Conservation (phyloP, 805 yeast genomes). For the Candida insectalens region DNA sequence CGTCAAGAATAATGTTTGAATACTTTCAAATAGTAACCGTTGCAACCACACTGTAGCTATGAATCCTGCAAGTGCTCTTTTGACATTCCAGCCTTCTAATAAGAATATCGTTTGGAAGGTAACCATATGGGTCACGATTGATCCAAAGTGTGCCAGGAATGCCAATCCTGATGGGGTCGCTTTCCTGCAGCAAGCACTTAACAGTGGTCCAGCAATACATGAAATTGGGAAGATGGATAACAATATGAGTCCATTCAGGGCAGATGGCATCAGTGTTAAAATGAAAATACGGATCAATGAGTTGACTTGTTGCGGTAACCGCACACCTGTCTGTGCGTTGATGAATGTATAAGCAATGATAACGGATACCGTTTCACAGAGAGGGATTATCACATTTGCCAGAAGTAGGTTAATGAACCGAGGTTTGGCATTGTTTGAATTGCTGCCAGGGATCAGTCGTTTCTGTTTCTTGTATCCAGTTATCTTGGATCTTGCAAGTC, state of each 20-base stretch:
- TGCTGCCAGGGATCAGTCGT: slow-evolving; percentile 51
- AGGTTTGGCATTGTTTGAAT: slow-evolving; percentile 54
- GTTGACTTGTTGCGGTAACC: slow-evolving; percentile 36
- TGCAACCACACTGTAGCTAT: slow-evolving; percentile 30
- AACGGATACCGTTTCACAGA: slow-evolving; percentile 57
- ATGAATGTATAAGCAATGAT: slow-evolving; percentile 70
- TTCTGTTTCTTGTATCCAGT: slow-evolving; percentile 85
- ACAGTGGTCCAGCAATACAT: slow-evolving; percentile 27
- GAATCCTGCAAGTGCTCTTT: slow-evolving; percentile 29
- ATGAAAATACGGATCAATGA: slow-evolving; percentile 55
- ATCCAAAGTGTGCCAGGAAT: slow-evolving; percentile 27
- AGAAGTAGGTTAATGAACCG: slow-evolving; percentile 68
- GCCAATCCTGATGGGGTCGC: slow-evolving; percentile 29
- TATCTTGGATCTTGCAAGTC: slow-evolving; percentile 73
- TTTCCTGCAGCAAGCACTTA: slow-evolving; percentile 23
- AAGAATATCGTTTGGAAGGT: slow-evolving; percentile 28
- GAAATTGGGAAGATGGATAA: slow-evolving; percentile 27
- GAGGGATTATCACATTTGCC: slow-evolving; percentile 71
- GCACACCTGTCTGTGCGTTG: slow-evolving; percentile 82
- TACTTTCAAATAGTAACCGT: slow-evolving; percentile 24
- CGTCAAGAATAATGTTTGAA: slow-evolving; percentile 25
- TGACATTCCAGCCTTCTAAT: slow-evolving; percentile 33
- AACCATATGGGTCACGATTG: slow-evolving; percentile 25
- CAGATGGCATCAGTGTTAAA: slow-evolving; percentile 39
- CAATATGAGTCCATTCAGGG: slow-evolving; percentile 27